Evolutionary conservation across 192 early-diverging fungal species (phyloP), one percentile per base, ranked within the genome.

Genomic region (Podila verticillata): DNA sequence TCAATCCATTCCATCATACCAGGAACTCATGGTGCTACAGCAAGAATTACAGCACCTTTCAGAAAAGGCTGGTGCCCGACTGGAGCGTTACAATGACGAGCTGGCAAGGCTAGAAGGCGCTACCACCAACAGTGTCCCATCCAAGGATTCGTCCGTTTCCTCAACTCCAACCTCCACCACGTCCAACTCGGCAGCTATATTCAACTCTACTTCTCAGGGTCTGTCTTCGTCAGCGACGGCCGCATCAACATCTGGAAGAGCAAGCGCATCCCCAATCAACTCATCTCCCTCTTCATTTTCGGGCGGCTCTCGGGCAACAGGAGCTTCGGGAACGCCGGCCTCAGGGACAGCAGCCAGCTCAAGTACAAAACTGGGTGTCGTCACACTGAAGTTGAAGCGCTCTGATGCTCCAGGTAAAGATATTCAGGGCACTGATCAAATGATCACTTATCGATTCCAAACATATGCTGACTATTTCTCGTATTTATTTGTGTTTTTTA

Each of bases 301-400:
- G 13, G 65, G 61, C 13, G 60, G 66, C 63, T 61, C 65, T 22
- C 67, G 66, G 29, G 39, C 57, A 48, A 66, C 66, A 30, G 74
- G 66, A 30, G 36, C 61, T 5, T 64, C 66, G 4, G 66, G 66
- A 26, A 28, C 65, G 0, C 34, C 35, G 26, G n/a, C 51, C 24
- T 60, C 61, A 48, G 64, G 59, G 20, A 30, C 59, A 30, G 64
- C 36, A 17, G 48, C 65, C 1, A 56, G 69, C 30, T 48, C 77
- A 2, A 15, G 67, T 36, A 61, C 70, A n/a, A 80, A 80, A 29
- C 70, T 65, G 26, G 74, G 74, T 8, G 74, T 78, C 10, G 68
- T 78, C 19, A 78, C 74, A 4, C 36, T 78, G 34, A 80, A 80
- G 15, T 30, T 80, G 22, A 80, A 80, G 57, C 77, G 77, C 15